Conservation (phyloP, 2,329 filamentous ascomycete species). For the Allantophomopsis cytisporea region DNA sequence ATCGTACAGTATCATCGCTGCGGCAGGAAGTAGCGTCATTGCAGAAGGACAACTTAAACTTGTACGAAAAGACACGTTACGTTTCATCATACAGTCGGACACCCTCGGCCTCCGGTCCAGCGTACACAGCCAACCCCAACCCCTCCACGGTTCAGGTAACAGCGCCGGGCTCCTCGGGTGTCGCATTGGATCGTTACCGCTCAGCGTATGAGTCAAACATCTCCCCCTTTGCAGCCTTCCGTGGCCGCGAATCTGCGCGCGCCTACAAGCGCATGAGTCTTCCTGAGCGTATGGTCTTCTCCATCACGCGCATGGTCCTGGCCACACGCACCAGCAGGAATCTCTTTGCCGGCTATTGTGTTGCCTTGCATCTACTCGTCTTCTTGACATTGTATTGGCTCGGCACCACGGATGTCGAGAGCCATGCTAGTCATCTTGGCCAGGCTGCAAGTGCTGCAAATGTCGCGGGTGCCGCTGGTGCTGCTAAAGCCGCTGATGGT, state of each 20-base stretch:
- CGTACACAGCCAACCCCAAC: conserved; percentile 61
- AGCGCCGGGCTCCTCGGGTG: conserved; percentile 45
- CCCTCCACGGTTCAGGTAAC: conserved; percentile 54
- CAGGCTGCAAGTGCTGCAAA: conserved; percentile 29
- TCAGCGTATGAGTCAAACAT: conserved; percentile 92
- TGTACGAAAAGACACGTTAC: conserved; percentile 97
- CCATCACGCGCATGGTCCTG: conserved; percentile 79
- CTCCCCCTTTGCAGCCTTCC: conserved; percentile 89
- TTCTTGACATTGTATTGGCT: conserved; percentile 82
- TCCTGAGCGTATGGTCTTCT: conserved; percentile 81
- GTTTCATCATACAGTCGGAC: conserved; percentile 82
- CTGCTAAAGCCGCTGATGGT: conserved; percentile 25
- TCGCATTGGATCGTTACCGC: conserved; percentile 72
- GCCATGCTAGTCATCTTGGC: conserved; percentile 14
- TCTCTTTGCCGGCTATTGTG: conserved; percentile 82
- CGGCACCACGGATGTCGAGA: conserved; percentile 54
- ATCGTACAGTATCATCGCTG: conserved; percentile 70
- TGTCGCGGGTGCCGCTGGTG: conserved; percentile 24
- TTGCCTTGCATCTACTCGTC: conserved; percentile 76
- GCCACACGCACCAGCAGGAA: conserved; percentile 85
- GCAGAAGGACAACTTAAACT: conserved; percentile 88
- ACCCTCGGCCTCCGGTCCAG: conserved; percentile 41
- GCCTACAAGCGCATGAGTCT: conserved; percentile 90
- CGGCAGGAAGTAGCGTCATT: conserved; percentile 83
- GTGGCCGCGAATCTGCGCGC: conserved; percentile 80